Evolutionary conservation across 305 asterid species (phyloP).

Genomic region (Solanum hybrid): DNA sequence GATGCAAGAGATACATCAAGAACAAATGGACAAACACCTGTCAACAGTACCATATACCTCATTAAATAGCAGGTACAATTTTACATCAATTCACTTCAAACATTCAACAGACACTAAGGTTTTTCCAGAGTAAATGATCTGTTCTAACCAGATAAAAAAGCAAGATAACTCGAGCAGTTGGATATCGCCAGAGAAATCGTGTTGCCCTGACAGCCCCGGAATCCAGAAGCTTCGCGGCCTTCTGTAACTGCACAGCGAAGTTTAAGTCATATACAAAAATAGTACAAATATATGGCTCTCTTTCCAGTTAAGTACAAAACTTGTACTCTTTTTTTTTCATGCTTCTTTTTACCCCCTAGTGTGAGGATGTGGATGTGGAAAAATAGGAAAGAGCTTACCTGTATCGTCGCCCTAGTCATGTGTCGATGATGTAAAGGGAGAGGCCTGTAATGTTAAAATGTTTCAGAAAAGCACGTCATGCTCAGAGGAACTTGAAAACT

Average conservation of each 20-base stretch:
- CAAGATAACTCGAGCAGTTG: slow-evolving; percentile 81
- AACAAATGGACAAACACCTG: slow-evolving; percentile 99
- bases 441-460: slow-evolving; percentile 49
- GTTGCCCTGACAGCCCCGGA: slow-evolving; percentile 97
- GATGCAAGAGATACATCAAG: slow-evolving; percentile 98
- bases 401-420: slow-evolving; percentile 76
- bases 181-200: slow-evolving; percentile 95
- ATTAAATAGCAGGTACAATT: background rate
- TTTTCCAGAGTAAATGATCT: background rate
- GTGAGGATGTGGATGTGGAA: background rate
- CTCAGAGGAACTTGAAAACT: background rate
- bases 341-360: background rate
- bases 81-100: background rate
- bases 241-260: slow-evolving; percentile 63
- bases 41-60: slow-evolving; percentile 9
- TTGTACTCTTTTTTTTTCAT: background rate
- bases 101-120: background rate
- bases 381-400: slow-evolving; percentile 40
- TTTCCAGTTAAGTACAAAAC: background rate
- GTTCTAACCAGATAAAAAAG: slow-evolving; percentile 86
- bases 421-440: slow-evolving; percentile 92
- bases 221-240: slow-evolving; percentile 87
- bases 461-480: background rate
- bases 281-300: background rate
- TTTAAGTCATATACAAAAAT: background rate